Evolutionary conservation across 1,284 basidiomycete genomes (phyloP).

Genomic region (Vanrija sp.): DNA sequence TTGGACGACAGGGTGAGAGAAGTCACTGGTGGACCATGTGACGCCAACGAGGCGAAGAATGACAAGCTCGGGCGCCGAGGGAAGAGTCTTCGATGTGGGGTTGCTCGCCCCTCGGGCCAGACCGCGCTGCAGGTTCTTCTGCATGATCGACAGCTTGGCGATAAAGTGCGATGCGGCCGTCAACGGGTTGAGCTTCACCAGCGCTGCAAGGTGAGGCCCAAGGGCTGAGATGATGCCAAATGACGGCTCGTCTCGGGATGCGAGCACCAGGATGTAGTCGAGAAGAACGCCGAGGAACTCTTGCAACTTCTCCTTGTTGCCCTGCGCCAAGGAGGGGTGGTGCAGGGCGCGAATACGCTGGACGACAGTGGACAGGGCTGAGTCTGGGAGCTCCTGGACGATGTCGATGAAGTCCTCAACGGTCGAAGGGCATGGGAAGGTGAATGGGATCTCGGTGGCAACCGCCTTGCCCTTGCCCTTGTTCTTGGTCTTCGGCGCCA

Average conservation of each 20-base stretch:
- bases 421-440: conserved; percentile 79
- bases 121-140: conserved; percentile 87
- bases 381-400: conserved; percentile 63
- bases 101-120: conserved; percentile 68
- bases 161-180: conserved; percentile 75
- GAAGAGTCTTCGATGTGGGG: conserved; percentile 75
- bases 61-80: conserved; percentile 73
- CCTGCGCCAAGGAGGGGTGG: conserved; percentile 82
- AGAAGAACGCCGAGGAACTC: conserved; percentile 78
- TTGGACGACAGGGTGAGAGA: conserved; percentile 83
- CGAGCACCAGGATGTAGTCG: conserved; percentile 80
- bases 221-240: conserved; percentile 61
- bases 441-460: conserved; percentile 75
- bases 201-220: conserved; percentile 74
- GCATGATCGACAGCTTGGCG: conserved; percentile 81
- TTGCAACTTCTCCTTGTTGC: conserved; percentile 90
- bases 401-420: conserved; percentile 87
- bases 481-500: conserved; percentile 21
- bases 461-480: conserved; percentile 51
- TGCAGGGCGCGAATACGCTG: conserved; percentile 87
- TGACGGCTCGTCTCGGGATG: conserved; percentile 61
- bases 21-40: conserved; percentile 91
- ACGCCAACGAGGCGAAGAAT: conserved; percentile 75
- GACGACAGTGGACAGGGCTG: conserved; percentile 74
- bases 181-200: conserved; percentile 77